Base-by-base conservation (phyloP, 257 asterid species). In the Capsicum pubescens region DNA sequence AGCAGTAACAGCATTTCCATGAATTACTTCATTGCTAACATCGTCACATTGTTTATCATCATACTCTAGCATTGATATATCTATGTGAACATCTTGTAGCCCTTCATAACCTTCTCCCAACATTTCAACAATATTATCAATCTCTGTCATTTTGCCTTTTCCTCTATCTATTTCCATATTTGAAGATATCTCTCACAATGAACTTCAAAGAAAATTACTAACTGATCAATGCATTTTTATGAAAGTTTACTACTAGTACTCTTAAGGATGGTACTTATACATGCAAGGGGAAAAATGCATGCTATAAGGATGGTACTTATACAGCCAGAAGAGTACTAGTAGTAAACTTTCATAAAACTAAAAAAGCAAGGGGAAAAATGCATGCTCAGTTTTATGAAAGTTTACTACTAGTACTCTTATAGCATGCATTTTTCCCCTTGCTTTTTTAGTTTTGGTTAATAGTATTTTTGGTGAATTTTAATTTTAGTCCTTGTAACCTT, bases 101-200 rank as follows among this genome's bases (percentile, higher is more conserved):
- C 56, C 81, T 44, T 74, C 80, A 12, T 81, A 69, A 15, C 83
- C 6, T 32, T 58, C 80, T 77, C 32, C 26, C 32, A 83, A 16
- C 36, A 46, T 50, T 7, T 50, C 77, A 36, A n/a, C 74, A 48
- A 83, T 44, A 17, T 44, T 8, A 72, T 39, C 55, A 15, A 69
- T 69, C 2, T 46, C 19, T 36, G 60, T 44, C 84, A 68, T 83
- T 50, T 57, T 79, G 12, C 71, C 70, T 19, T 46, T 79, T 79
- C 84, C 84, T 21, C 8, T 86, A 77, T 58, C 77, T 48, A 72
- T 79, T 83, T 66, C 90, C 92, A 86, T 90, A n/a, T 8, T 9
- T 26, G 54, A 48, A 9, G 35, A 52, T 54, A 54, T 26, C 81
- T 76, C 52, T 26, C 9, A 48, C 17, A 64, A 12, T 64, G 71